Evolutionary conservation across 164 flowering plant genomes (phyloP).

Genomic region (Protea cynaroides): DNA sequence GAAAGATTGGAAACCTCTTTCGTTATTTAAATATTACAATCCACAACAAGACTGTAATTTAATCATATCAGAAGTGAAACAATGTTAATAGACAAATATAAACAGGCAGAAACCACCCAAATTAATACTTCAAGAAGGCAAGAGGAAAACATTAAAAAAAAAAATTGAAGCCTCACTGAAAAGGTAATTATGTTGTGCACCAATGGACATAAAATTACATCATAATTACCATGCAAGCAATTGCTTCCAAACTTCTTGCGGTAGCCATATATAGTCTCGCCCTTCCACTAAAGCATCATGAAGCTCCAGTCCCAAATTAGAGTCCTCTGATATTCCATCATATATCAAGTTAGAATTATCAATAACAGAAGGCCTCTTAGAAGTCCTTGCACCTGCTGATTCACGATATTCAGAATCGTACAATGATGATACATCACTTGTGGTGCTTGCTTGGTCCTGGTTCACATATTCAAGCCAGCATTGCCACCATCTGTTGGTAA

Average conservation of each 20-base stretch:
- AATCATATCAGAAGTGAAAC: no score
- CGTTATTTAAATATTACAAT: no score
- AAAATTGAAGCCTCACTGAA: no score
- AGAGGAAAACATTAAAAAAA: no score
- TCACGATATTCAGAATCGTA: constrained; percentile 31
- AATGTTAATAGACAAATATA: background rate
- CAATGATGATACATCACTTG: constrained; percentile 39
- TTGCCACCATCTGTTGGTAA: constrained; percentile 85
- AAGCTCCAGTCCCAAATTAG: constrained; percentile 50
- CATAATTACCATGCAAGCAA: constrained; percentile 62
- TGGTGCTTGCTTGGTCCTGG: constrained; percentile 45
- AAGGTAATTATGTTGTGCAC: background rate
- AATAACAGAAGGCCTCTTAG: constrained; percentile 60
- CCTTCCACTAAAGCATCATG: constrained; percentile 86
- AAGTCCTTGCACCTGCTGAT: constrained; percentile 35
- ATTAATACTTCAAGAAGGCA: background rate
- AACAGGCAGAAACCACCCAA: background rate
- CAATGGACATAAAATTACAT: background rate
- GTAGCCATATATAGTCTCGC: constrained; percentile 85
- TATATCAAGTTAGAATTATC: constrained; percentile 77
- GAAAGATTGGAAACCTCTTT: no score
- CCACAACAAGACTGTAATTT: no score
- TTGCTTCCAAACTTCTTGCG: constrained; percentile 86
- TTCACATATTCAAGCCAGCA: constrained; percentile 90
- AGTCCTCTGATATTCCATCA: constrained; percentile 50